phyloP scores from a whole-genome alignment of 192 early-diverging fungal species.

The Linnemannia hyalina region DNA sequence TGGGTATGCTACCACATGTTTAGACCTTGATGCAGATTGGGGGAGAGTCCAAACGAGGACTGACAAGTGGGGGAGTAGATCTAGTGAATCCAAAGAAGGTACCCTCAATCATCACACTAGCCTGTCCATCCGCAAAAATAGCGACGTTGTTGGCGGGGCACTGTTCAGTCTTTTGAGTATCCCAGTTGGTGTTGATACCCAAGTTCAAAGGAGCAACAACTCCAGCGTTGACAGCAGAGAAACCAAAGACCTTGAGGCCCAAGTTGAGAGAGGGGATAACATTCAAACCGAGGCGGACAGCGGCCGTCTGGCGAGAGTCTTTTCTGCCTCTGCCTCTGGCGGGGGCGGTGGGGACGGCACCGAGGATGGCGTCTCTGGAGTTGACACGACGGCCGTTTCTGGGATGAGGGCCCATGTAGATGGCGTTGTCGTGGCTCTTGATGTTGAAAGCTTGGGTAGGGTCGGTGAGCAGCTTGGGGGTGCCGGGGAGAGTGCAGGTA shows the following conservation, averaged over 20 bases:
- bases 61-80: too few species aligned
- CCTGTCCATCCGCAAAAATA: slow-evolving; percentile 17
- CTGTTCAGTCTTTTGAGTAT: slow-evolving; percentile 12
- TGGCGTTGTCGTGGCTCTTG: not conserved
- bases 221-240: slow-evolving; percentile 21
- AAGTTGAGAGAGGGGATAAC: slow-evolving; percentile 21
- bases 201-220: slow-evolving; percentile 20
- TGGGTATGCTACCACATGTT: too few species aligned
- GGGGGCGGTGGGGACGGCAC: not conserved
- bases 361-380: slow-evolving; percentile 3
- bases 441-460: not conserved
- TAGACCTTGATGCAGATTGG: too few species aligned
- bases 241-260: slow-evolving; percentile 26
- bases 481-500: slow-evolving; percentile 33
- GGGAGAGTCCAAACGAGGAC: too few species aligned
- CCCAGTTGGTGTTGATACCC: slow-evolving; percentile 39
- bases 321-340: too few species aligned
- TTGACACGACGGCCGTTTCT: not conserved
- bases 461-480: slow-evolving; percentile 19
- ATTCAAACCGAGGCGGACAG: slow-evolving; percentile 26
- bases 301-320: slow-evolving; percentile 32
- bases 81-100: slow-evolving; percentile 48
- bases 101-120: slow-evolving; percentile 13
- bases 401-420: slow-evolving; percentile 28
- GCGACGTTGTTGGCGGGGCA: slow-evolving; percentile 40